Evolutionary conservation across 768 basidiomycete species (phyloP).

Genomic region (Leucogyrophana mollusca): DNA sequence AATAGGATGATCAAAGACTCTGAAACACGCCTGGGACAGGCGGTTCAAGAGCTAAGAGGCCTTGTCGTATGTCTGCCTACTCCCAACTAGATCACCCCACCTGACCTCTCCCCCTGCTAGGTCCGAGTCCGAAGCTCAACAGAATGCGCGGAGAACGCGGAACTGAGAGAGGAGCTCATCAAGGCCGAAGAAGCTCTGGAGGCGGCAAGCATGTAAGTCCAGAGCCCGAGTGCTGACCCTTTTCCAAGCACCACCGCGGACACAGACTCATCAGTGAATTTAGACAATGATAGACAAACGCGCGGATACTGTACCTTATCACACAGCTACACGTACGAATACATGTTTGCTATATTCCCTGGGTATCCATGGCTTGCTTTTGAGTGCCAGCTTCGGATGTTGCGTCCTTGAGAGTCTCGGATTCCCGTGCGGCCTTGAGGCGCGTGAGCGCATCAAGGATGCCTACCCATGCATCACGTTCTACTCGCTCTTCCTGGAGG

Average conservation of each 20-base stretch:
- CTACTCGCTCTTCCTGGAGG: slow-evolving; percentile 74
- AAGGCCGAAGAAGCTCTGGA: slow-evolving; percentile 61
- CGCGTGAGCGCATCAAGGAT: slow-evolving; percentile 66
- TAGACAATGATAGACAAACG: background rate
- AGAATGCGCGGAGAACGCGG: slow-evolving; percentile 33
- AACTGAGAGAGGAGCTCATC: slow-evolving; percentile 44
- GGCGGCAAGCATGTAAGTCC: slow-evolving; percentile 44
- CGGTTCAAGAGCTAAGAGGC: slow-evolving; percentile 59
- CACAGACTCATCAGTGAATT: background rate
- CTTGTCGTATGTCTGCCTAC: slow-evolving; percentile 57
- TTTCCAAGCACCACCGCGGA: too few species aligned
- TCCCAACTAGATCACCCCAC: slow-evolving; percentile 1
- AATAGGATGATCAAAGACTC: slow-evolving; percentile 79
- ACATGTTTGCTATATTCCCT: slow-evolving; percentile 18
- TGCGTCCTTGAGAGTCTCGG: slow-evolving; percentile 11
- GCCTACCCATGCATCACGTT: slow-evolving; percentile 76
- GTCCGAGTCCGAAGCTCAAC: slow-evolving; percentile 25
- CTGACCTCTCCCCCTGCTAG: slow-evolving; percentile 9
- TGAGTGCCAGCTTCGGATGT: slow-evolving; percentile 5
- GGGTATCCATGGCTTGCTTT: slow-evolving; percentile 14
- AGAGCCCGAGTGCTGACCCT: too few species aligned
- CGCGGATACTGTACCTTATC: slow-evolving; percentile 10
- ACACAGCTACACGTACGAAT: slow-evolving; percentile 24
- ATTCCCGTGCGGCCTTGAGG: slow-evolving; percentile 48
- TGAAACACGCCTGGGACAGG: slow-evolving; percentile 56